Evolutionary conservation across 139 green algal species (phyloP), one percentile per base, ranked within the genome.

Genomic region (Desmodesmus armatus): DNA sequence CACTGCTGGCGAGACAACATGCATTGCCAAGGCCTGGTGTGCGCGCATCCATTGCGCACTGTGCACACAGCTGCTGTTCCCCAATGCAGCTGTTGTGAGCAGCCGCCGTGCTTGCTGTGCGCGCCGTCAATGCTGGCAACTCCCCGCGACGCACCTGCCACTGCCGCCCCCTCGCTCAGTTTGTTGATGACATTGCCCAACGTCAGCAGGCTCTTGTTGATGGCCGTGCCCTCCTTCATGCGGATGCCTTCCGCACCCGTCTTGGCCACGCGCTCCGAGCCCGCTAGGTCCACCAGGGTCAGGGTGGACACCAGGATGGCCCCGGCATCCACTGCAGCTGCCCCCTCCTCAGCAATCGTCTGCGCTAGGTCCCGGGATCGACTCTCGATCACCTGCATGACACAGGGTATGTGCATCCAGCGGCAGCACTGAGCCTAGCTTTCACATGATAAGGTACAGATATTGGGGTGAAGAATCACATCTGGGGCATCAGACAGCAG

Each of bases 171-270:
- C 88, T 98, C 96, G 39, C 77, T 91, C 15, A 99, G 95, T 91
- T 98, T 98, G 86, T 98, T 98, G 93, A 99, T 99, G 6, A 99
- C 97, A 15, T 91, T 98, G 71, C 96, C 96, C 37, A 98, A 91
- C 17, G 92, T 97, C 17, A 98, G 90, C 82, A 98, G 85, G 77
- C 85, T 94, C 85, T 97, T 98, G 91, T 99, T 99, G 93, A 99
- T 99, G 41, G 94, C 91, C 9, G 93, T 93, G 60, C 97, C 96
- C 90, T 99, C 97, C 88, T 99, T 99, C 89, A 95, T 93, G 29
- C 97, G 91, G 47, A 96, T 88, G n/a, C 97, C 97, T 86, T 98
- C 96, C 0, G 97, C 95, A 13, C 95, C 95, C 6, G 97, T 99
- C 91, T 99, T 99, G 55, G 91, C 87, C 5, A 98, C 88, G 44